phyloP scores from a whole-genome alignment of 148 eudicot genomes.

The Dysphania ambrosioides region DNA sequence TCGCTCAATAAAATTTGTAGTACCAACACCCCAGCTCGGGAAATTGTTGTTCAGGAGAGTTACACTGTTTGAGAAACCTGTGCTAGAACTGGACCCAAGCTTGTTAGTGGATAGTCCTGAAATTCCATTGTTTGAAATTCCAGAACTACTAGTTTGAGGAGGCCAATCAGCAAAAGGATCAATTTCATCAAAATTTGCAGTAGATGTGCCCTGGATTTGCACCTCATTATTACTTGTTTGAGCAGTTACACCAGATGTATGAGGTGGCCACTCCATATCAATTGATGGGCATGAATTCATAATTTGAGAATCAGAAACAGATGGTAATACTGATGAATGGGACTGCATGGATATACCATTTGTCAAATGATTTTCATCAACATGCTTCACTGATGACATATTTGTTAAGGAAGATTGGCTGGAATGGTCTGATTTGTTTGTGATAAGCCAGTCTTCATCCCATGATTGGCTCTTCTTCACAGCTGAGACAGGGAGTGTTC shows the following conservation, averaged over 20 bases:
- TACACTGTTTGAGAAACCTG: slow-evolving; percentile 30
- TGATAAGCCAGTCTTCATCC: slow-evolving; percentile 87
- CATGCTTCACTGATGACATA: slow-evolving; percentile 34
- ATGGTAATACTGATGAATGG: slow-evolving; percentile 28
- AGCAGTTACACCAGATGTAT: slow-evolving; percentile 35
- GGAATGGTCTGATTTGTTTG: slow-evolving; percentile 30
- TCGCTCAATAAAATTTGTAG: slow-evolving; percentile 32
- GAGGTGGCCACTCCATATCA: slow-evolving; percentile 96
- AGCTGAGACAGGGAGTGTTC: slow-evolving; percentile 40
- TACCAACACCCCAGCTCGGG: slow-evolving; percentile 44
- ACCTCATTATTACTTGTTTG: slow-evolving; percentile 32
- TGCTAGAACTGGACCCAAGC: slow-evolving; percentile 25
- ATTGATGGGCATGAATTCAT: slow-evolving; percentile 55
- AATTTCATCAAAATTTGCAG: slow-evolving; percentile 50
- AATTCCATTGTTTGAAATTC: slow-evolving; percentile 33
- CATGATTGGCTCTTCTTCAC: slow-evolving; percentile 57
- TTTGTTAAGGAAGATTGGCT: slow-evolving; percentile 33
- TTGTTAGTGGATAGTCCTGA: slow-evolving; percentile 36
- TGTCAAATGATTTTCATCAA: slow-evolving; percentile 26
- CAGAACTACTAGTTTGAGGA: slow-evolving; percentile 49
- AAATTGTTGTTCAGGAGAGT: slow-evolving; percentile 30
- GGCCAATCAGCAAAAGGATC: slow-evolving; percentile 99
- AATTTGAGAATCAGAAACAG: slow-evolving; percentile 43
- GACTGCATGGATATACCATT: slow-evolving; percentile 32
- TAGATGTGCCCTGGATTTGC: slow-evolving; percentile 37